These are phyloP conservation scores for Fusarium penzigii DNA, from an alignment of 2,329 filamentous ascomycete genomes.

Conservation along the genomic window DNA sequence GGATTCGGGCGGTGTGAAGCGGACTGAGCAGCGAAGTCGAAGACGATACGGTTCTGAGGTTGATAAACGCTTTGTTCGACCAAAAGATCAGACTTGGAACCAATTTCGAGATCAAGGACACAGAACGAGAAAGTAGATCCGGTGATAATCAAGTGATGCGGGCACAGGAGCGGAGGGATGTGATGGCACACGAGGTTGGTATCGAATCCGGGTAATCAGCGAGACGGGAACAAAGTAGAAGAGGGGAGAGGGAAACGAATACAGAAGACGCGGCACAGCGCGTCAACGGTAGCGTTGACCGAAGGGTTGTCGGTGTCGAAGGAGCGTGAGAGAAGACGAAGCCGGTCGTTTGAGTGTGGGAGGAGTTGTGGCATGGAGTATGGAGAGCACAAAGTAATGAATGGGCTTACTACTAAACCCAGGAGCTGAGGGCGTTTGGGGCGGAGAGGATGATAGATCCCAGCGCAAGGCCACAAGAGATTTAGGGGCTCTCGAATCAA, in stretches of 20 bases:
- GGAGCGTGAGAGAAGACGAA: conserved; percentile 32
- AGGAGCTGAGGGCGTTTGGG: conserved; percentile 24
- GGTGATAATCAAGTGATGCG: conserved; percentile 31
- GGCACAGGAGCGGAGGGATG: conserved; percentile 26
- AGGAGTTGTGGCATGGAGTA: conserved; percentile 20
- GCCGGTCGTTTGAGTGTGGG: conserved; percentile 27
- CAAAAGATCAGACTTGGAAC: conserved; percentile 24
- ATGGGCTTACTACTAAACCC: not conserved
- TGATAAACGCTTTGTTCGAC: conserved; percentile 8
- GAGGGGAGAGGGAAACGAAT: conserved; percentile 21
- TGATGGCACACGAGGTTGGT: conserved; percentile 23
- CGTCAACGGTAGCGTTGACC: conserved; percentile 22
- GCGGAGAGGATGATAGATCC: conserved; percentile 16
- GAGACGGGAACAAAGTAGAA: conserved; percentile 18
- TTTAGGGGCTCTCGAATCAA: not conserved
- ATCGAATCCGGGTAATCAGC: conserved; percentile 19
- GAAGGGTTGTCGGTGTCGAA: conserved; percentile 20
- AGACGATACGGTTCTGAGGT: no score
- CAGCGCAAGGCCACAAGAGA: conserved; percentile 1
- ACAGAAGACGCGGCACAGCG: conserved; percentile 28
- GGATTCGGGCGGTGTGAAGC: conserved; percentile 16
- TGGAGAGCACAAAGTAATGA: conserved; percentile 19
- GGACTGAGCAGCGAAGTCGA: conserved; percentile 9
- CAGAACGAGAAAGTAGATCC: conserved; percentile 23
- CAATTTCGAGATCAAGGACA: conserved; percentile 22